A percentile compares a stretch with the other conserved stretches of the same genome.
These are phyloP conservation scores for Colletotrichum abscissum DNA, from an alignment of 2,329 filamentous ascomycete species.

Conservation along the genomic window DNA sequence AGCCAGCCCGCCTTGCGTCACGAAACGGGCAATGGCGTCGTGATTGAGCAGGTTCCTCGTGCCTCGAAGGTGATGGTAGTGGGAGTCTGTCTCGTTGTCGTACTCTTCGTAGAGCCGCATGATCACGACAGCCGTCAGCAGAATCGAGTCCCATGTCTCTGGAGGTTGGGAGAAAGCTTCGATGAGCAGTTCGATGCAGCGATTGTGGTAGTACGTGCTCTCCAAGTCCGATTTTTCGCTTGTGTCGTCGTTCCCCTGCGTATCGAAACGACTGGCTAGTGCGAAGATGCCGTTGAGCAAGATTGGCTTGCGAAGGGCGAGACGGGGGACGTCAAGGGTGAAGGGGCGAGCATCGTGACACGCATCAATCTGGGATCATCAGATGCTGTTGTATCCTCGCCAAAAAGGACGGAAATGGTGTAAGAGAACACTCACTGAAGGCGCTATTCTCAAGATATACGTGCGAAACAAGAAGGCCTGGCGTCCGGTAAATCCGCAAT, in stretches of 20 bases:
- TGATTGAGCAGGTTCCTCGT: constrained; percentile 49
- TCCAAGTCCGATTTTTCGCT: constrained; percentile 48
- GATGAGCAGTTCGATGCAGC: constrained; percentile 59
- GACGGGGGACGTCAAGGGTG: constrained; percentile 56
- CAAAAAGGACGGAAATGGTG: no score
- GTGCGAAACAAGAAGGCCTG: constrained; percentile 28
- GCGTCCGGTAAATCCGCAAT: constrained; percentile 21
- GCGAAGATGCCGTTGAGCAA: constrained; percentile 59
- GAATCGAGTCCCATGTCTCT: constrained; percentile 56
- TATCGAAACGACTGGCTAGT: constrained; percentile 56
- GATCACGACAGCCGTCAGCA: constrained; percentile 60
- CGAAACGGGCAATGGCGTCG: constrained; percentile 47
- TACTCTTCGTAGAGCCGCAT: constrained; percentile 60
- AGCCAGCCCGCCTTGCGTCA: constrained; percentile 49
- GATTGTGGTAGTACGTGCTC: constrained; percentile 56
- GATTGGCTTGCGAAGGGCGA: constrained; percentile 57
- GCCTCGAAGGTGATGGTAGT: constrained; percentile 52
- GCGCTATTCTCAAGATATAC: constrained; percentile 28
- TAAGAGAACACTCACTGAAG: constrained; percentile 1
- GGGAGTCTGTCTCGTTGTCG: constrained; percentile 45
- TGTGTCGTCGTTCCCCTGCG: constrained; percentile 46
- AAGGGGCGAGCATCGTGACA: constrained; percentile 49
- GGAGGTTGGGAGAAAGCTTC: constrained; percentile 53
- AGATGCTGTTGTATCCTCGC: background rate
- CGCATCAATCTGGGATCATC: constrained; percentile 14